A percentile compares a stretch with the other conserved stretches of the same genome.
phyloP scores from a whole-genome alignment of 495 filamentous ascomycete species.

The Niebla homalea region DNA sequence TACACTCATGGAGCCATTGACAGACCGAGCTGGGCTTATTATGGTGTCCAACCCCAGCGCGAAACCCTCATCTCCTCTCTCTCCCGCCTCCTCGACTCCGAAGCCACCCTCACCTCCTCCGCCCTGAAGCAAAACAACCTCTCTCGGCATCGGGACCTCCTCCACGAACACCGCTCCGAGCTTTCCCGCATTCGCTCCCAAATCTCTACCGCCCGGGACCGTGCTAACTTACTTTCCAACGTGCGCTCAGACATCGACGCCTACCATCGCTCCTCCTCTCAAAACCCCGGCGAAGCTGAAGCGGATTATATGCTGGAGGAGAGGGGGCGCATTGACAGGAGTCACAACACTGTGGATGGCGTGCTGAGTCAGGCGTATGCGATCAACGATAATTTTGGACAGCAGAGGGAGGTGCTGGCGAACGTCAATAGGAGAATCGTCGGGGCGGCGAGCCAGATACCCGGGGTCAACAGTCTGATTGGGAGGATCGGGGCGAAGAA shows the following conservation, averaged over 20 bases:
- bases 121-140: slow-evolving; percentile 93
- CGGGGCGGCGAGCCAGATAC: slow-evolving; percentile 74
- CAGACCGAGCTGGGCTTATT: neutral
- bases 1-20: neutral
- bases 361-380: slow-evolving; percentile 95
- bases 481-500: slow-evolving; percentile 89
- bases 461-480: slow-evolving; percentile 87
- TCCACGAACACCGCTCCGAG: slow-evolving; percentile 75
- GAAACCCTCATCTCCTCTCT: slow-evolving; percentile 73
- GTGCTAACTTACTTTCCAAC: slow-evolving; percentile 79
- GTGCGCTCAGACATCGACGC: slow-evolving; percentile 85
- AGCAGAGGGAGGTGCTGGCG: slow-evolving; percentile 74
- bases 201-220: slow-evolving; percentile 63
- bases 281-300: slow-evolving; percentile 66
- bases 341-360: slow-evolving; percentile 73
- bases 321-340: slow-evolving; percentile 68
- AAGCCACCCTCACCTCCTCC: slow-evolving; percentile 76
- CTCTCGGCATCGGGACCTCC: slow-evolving; percentile 78
- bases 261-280: slow-evolving; percentile 50
- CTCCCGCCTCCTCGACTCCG: slow-evolving; percentile 80
- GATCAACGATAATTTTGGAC: slow-evolving; percentile 78
- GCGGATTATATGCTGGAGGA: slow-evolving; percentile 97
- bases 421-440: slow-evolving; percentile 84
- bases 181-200: slow-evolving; percentile 54
- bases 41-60: slow-evolving; percentile 39